A percentile compares a stretch with the other conserved stretches of the same genome.
phyloP scores from a whole-genome alignment of 306 rosid species.

The Hylodesmum podocarpum region DNA sequence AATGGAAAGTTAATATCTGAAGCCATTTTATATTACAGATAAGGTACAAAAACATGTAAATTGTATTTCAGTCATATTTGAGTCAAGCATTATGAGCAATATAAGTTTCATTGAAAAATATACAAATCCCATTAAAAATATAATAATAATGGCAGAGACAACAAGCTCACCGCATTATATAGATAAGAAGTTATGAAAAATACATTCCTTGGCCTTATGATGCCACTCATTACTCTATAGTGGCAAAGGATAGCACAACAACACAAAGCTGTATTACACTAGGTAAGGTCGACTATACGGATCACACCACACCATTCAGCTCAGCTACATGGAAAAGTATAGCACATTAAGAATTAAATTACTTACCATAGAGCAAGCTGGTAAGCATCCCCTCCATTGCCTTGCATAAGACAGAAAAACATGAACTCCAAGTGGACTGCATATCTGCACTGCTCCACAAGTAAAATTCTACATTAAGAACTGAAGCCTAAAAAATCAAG shows the following conservation, averaged over 20 bases:
- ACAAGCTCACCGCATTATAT: constrained; percentile 3
- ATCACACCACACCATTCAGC: no score
- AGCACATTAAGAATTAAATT: constrained; percentile 8
- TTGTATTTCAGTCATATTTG: neutral
- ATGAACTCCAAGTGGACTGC: constrained; percentile 59
- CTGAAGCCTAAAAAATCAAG: constrained; percentile 14
- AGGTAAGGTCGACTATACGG: no score
- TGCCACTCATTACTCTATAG: constrained; percentile 1
- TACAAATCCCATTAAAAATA: neutral
- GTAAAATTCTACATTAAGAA: constrained; percentile 30
- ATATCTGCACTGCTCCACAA: constrained; percentile 54
- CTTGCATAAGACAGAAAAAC: constrained; percentile 55
- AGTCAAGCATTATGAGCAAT: neutral
- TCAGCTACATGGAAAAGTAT: neutral
- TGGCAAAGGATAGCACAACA: constrained; percentile 1
- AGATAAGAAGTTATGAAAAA: constrained; percentile 12
- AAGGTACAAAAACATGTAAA: neutral
- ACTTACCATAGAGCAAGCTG: constrained; percentile 56
- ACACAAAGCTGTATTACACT: no score
- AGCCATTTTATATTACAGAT: neutral
- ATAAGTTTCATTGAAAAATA: neutral
- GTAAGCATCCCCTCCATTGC: constrained; percentile 54
- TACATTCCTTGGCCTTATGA: neutral
- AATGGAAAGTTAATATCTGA: constrained; percentile 1
- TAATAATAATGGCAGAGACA: neutral